Conservation (phyloP, 164 flowering plant genomes). For the Tetracentron sinense region DNA sequence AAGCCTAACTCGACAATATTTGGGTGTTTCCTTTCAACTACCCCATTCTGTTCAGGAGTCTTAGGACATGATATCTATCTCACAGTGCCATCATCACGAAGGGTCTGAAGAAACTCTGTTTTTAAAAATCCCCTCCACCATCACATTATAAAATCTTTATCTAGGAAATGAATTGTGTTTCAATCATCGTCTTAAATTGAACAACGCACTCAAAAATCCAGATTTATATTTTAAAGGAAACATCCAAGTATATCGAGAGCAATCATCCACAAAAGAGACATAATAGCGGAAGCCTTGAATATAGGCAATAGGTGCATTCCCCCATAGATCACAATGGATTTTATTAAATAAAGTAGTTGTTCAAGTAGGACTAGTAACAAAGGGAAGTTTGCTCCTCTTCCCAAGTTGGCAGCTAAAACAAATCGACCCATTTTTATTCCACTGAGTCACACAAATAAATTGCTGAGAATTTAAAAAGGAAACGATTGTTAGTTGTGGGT, state of each 20-base stretch:
- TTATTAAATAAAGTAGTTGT: too few species aligned
- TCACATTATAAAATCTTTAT: too few species aligned
- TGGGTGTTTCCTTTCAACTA: neutral
- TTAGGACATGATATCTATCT: neutral
- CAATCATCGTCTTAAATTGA: neutral
- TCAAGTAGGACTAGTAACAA: too few species aligned
- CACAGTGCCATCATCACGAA: neutral
- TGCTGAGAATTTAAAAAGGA: too few species aligned
- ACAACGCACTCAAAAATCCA: neutral
- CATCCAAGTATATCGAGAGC: neutral
- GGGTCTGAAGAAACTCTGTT: neutral
- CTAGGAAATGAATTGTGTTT: too few species aligned
- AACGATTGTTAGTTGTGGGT: neutral
- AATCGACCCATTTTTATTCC: neutral
- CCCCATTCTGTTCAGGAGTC: neutral
- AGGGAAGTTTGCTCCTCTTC: neutral
- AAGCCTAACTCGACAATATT: too few species aligned
- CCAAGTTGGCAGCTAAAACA: neutral
- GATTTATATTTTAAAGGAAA: neutral
- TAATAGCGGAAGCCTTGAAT: neutral
- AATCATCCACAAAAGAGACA: neutral
- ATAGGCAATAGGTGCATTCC: neutral
- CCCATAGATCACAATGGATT: neutral
- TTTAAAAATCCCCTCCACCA: neutral
- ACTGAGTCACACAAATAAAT: too few species aligned